phyloP scores from a whole-genome alignment of 352 stramenopile species.

The Nothophytophthora sp. region DNA sequence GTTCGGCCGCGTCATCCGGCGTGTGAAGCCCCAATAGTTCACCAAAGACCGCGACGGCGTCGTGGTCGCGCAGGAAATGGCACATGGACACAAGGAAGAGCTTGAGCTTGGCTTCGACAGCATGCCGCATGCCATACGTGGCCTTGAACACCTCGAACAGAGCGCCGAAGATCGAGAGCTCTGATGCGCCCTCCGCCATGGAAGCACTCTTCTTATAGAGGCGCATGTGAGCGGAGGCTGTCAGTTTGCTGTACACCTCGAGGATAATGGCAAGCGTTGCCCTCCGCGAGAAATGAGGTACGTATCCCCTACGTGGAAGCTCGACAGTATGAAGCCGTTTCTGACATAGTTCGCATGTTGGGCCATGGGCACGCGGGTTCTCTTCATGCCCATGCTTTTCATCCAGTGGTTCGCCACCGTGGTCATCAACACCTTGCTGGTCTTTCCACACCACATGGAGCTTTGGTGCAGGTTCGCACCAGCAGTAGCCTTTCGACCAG shows the following conservation, averaged over 20 bases:
- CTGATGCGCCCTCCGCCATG: not conserved
- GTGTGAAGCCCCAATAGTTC: conserved; percentile 63
- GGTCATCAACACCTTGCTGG: not conserved
- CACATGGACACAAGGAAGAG: conserved; percentile 62
- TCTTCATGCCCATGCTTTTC: not conserved
- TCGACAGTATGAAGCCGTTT: conserved; percentile 37
- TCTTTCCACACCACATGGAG: conserved; percentile 33
- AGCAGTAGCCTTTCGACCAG: conserved; percentile 66
- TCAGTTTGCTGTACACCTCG: conserved; percentile 55
- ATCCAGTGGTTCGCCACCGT: not conserved
- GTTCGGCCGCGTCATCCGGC: conserved; percentile 21
- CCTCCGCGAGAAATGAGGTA: conserved; percentile 56
- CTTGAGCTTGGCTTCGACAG: conserved; percentile 68
- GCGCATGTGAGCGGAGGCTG: conserved; percentile 30
- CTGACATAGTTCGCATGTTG: conserved; percentile 23
- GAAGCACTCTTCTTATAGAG: conserved; percentile 45
- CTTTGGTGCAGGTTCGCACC: conserved; percentile 27
- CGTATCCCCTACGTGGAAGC: conserved; percentile 29
- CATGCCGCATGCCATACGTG: conserved; percentile 49
- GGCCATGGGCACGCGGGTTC: not conserved
- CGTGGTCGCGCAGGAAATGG: conserved; percentile 46
- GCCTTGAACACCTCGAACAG: conserved; percentile 47
- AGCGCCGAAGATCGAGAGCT: conserved; percentile 44
- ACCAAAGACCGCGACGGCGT: conserved; percentile 67
- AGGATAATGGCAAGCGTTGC: conserved; percentile 51